Evolutionary conservation across 495 filamentous ascomycete species (phyloP).

Genomic region (Penicillium herquei): DNA sequence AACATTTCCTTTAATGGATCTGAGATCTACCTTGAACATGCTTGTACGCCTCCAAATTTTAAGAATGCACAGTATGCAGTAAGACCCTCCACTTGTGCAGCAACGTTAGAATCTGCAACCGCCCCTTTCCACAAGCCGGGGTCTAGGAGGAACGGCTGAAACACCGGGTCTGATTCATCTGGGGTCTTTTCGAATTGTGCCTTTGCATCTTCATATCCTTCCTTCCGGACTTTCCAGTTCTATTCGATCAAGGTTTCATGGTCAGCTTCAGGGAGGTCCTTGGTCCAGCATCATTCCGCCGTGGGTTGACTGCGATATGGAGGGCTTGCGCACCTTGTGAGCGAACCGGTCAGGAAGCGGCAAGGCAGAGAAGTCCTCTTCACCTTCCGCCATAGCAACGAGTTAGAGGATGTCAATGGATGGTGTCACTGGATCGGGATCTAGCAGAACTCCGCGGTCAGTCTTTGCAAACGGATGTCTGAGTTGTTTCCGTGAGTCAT

Average conservation of each 20-base stretch:
- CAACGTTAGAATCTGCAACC: slow-evolving; percentile 93
- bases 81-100: slow-evolving; percentile 92
- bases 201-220: slow-evolving; percentile 89
- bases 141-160: slow-evolving; percentile 83
- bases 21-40: slow-evolving; percentile 62
- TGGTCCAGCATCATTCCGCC: background rate
- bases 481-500: too few species aligned
- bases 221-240: slow-evolving; percentile 97
- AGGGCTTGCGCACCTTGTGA: slow-evolving; percentile 67
- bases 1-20: too few species aligned
- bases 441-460: background rate
- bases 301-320: background rate
- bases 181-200: slow-evolving; percentile 81
- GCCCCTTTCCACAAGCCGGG: slow-evolving; percentile 86
- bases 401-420: slow-evolving; percentile 1
- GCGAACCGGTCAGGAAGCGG: slow-evolving; percentile 79
- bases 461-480: background rate
- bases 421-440: background rate
- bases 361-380: slow-evolving; percentile 82
- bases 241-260: slow-evolving; percentile 28
- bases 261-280: slow-evolving; percentile 17
- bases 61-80: slow-evolving; percentile 84
- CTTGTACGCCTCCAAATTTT: slow-evolving; percentile 77
- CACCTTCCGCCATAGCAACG: slow-evolving; percentile 52
- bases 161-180: slow-evolving; percentile 83